Evolutionary conservation across 495 filamentous ascomycete genomes (phyloP).

Genomic region (Hypoxylon perforatum): DNA sequence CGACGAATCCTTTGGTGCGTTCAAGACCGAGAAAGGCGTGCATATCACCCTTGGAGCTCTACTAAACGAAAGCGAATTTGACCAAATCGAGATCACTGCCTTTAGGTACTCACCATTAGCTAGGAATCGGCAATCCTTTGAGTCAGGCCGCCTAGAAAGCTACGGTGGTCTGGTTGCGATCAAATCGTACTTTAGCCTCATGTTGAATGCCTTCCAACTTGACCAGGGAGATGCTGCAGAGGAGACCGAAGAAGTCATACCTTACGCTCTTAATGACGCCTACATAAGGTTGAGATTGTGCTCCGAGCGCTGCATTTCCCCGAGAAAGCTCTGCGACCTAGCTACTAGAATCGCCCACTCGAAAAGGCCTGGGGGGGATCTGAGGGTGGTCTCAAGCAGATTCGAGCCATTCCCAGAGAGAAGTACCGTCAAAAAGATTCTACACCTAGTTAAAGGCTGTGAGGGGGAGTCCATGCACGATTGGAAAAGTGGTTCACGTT

Average conservation of each 20-base stretch:
- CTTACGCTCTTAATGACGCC: constrained; percentile 7
- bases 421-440: constrained; percentile 4
- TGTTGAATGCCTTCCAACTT: constrained; percentile 14
- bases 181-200: constrained; percentile 21
- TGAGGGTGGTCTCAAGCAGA: constrained; percentile 1
- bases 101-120: no score
- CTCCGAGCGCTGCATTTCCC: constrained; percentile 17
- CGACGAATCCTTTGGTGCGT: background rate
- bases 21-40: background rate
- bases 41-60: constrained; percentile 10
- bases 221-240: constrained; percentile 10
- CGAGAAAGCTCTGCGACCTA: constrained; percentile 1
- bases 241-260: constrained; percentile 14
- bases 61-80: background rate
- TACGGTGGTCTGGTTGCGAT: constrained; percentile 17
- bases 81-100: constrained; percentile 14
- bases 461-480: constrained; percentile 13
- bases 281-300: constrained; percentile 20
- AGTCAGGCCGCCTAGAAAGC: background rate
- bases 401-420: constrained; percentile 27
- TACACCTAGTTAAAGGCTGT: constrained; percentile 16
- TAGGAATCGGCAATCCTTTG: no score
- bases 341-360: background rate
- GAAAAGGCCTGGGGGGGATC: background rate
- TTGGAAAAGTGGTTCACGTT: background rate